Evolutionary conservation across 768 basidiomycete genomes (phyloP).

Genomic region (Agrocybe praecox): DNA sequence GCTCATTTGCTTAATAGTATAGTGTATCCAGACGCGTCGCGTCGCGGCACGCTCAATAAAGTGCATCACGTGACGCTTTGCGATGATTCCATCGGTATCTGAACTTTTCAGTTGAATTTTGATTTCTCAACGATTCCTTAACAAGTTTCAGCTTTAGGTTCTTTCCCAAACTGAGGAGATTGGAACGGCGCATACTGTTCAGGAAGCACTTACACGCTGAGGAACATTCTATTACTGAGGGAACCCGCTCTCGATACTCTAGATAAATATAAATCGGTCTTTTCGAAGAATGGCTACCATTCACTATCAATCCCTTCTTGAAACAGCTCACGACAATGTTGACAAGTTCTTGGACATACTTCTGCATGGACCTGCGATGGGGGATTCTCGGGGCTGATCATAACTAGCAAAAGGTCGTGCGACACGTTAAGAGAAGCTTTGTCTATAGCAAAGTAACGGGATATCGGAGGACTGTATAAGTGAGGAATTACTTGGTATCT

Average conservation of each 20-base stretch:
- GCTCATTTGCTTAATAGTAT: too few relatives aligned
- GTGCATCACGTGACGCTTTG: too few relatives aligned
- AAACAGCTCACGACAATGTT: conserved; percentile 60
- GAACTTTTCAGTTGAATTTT: too few relatives aligned
- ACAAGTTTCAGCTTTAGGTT: too few relatives aligned
- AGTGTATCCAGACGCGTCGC: too few relatives aligned
- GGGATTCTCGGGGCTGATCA: conserved; percentile 58
- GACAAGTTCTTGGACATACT: conserved; percentile 46
- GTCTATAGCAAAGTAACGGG: conserved; percentile 15
- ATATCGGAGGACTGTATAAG: conserved; percentile 18
- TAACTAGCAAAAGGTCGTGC: conserved; percentile 79
- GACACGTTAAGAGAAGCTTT: conserved; percentile 67
- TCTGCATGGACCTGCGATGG: conserved; percentile 31
- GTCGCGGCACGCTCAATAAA: too few relatives aligned
- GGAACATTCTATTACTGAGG: conserved; percentile 46
- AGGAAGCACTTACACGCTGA: too few relatives aligned
- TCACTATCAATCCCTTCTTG: conserved; percentile 70
- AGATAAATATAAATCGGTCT: conserved; percentile 64
- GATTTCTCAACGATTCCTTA: too few relatives aligned
- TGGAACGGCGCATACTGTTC: too few relatives aligned
- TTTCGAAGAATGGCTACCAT: conserved; percentile 48
- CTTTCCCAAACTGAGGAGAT: too few relatives aligned
- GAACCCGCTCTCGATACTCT: conserved; percentile 35
- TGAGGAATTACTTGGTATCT: neutral
- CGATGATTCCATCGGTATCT: too few relatives aligned